Evolutionary conservation across 2,329 filamentous ascomycete species (phyloP), one percentile per base, ranked within the genome.

Genomic region (Cladobotryum mycophilum): DNA sequence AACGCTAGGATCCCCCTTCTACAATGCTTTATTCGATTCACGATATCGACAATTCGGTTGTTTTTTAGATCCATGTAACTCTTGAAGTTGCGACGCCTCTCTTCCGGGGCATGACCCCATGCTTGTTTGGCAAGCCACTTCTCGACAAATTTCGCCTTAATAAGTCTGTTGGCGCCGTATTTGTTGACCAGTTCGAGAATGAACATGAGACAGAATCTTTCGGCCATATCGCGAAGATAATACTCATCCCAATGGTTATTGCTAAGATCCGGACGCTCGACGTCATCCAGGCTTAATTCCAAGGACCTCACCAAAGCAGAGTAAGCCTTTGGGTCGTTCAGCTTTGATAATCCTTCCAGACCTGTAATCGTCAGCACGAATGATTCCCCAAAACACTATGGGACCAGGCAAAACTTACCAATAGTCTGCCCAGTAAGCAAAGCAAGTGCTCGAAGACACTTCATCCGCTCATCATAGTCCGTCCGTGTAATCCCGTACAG

Each of bases 101-200:
- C 76, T 49, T 78, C 74, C 2, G 75, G 68, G 1, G 67, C 68
- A 15, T 74, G 70, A 17, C 85, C 86, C 73, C 86, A 90, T 7
- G 81, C 79, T 64, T 90, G 88, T 58, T 80, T 82, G 34, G 74
- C 78, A n/a, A 91, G 76, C 87, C 87, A 91, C 50, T 80, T 81
- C 53, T 85, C 82, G 37, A 91, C 76, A 55, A 91, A 81, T 6
- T 76, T 76, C 36, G 84, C 81, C 62, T 80, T 74, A 49, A 85
- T 69, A 15, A 89, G 67, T 48, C 76, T 76, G 22, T 75, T 73
- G 1, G 76, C 69, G 15, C 80, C 76, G 57, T 80, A 79, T 54
- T 79, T 78, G 53, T 74, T 76, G n/a, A 85, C 72, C 3, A 89
- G 69, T 53, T 82, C 74, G 34, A 70, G 66, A 44, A 82, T 61